Conservation (phyloP, 257 asterid species). For the Solanum dulcamara region DNA sequence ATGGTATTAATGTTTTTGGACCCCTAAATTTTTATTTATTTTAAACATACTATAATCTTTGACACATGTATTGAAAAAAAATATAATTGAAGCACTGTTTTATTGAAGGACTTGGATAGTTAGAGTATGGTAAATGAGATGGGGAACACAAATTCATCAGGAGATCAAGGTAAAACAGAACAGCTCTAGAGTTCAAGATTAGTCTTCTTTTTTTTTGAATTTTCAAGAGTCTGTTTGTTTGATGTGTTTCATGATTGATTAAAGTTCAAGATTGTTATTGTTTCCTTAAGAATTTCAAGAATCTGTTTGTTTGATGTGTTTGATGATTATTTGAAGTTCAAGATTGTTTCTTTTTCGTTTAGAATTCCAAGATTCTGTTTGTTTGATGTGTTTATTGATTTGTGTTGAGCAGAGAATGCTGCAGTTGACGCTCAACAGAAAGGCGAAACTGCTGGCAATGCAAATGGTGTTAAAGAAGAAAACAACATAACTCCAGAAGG, state of each 20-base stretch:
- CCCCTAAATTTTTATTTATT: not conserved
- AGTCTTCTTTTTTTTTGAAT: not conserved
- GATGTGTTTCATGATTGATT: not conserved
- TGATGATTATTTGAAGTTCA: not conserved
- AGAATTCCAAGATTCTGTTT: not conserved
- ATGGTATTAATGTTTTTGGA: constrained; percentile 13
- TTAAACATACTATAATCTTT: constrained; percentile 5
- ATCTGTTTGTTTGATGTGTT: not conserved
- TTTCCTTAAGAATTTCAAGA: not conserved
- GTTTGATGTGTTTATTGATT: not conserved
- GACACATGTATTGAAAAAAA: not conserved
- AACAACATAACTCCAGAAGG: constrained; percentile 13
- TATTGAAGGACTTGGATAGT: constrained; percentile 19
- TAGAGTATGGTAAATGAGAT: constrained; percentile 31
- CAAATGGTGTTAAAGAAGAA: constrained; percentile 15
- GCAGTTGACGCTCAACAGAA: constrained; percentile 10
- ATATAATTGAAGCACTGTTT: not conserved
- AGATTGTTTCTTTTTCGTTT: not conserved
- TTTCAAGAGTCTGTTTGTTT: not conserved
- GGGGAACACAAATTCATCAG: constrained; percentile 75
- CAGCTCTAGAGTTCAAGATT: not conserved
- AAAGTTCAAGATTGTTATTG: not conserved
- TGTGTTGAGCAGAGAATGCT: constrained; percentile 16
- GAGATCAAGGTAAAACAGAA: constrained; percentile 34
- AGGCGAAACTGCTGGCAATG: not conserved